Evolutionary conservation across 1,284 basidiomycete genomes (phyloP).

Genomic region (Termitomyces sp.): DNA sequence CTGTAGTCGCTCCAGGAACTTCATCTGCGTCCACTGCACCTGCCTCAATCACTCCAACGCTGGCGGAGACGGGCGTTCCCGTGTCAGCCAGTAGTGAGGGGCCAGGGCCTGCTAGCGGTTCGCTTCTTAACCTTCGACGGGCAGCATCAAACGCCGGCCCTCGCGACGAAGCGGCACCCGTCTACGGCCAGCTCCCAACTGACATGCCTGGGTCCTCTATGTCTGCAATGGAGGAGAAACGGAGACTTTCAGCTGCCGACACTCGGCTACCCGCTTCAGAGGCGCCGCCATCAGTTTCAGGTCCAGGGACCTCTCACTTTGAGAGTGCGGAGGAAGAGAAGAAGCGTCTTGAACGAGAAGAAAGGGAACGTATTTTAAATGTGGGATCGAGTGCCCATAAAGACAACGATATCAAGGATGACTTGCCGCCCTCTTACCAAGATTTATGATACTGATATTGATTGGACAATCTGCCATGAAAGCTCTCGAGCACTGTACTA

Average conservation of each 20-base stretch:
- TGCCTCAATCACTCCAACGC: conserved; percentile 46
- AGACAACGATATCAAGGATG: conserved; percentile 35
- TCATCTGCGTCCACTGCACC: conserved; percentile 16
- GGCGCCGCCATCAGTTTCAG: conserved; percentile 9
- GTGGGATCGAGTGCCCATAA: conserved; percentile 22
- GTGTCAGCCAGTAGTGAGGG: conserved; percentile 44
- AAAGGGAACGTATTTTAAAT: conserved; percentile 49
- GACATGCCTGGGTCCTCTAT: conserved; percentile 23
- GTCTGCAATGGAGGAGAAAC: conserved; percentile 53
- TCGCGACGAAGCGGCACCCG: conserved; percentile 23
- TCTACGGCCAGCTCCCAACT: conserved; percentile 27
- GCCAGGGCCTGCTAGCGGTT: conserved; percentile 63
- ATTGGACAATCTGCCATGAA: not conserved
- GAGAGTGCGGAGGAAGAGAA: conserved; percentile 67
- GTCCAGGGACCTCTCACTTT: conserved; percentile 15
- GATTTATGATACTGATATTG: conserved; percentile 35
- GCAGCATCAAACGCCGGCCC: conserved; percentile 32
- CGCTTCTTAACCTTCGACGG: conserved; percentile 46
- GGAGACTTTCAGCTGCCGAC: conserved; percentile 38
- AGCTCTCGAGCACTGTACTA: not conserved
- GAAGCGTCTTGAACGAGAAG: conserved; percentile 60
- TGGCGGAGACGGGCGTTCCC: conserved; percentile 61
- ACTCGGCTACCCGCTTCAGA: conserved; percentile 25
- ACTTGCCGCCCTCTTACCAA: conserved; percentile 60
- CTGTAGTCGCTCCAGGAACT: conserved; percentile 18